A percentile compares a stretch with the other conserved stretches of the same genome.
These are phyloP conservation scores for Phytophthora pistaciae DNA, from an alignment of 352 stramenopile genomes.

Conservation along the genomic window DNA sequence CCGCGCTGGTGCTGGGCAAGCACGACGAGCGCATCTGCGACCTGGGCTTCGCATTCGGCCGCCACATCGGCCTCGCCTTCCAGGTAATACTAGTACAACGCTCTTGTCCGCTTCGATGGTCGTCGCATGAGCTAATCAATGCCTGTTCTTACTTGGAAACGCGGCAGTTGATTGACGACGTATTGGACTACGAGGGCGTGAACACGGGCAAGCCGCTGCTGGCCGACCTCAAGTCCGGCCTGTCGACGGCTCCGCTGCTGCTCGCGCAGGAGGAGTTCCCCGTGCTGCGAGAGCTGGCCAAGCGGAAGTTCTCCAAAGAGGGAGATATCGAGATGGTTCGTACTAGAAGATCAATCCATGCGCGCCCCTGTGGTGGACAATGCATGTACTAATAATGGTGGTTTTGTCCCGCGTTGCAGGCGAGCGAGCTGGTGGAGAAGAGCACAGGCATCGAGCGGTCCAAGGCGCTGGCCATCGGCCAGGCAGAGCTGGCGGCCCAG, in stretches of 20 bases:
- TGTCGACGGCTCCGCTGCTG: slow-evolving; percentile 97
- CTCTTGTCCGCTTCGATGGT: slow-evolving; percentile 23
- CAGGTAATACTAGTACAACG: slow-evolving; percentile 76
- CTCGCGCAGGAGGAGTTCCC: slow-evolving; percentile 96
- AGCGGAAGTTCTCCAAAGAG: slow-evolving; percentile 92
- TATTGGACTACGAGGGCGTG: slow-evolving; percentile 98
- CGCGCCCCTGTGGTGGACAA: background rate
- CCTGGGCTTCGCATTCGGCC: slow-evolving; percentile 96
- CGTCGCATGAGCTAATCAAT: slow-evolving; percentile 12
- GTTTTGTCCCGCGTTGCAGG: slow-evolving; percentile 43
- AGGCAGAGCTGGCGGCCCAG: slow-evolving; percentile 97
- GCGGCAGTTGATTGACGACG: slow-evolving; percentile 96
- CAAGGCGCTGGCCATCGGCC: slow-evolving; percentile 95
- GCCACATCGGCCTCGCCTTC: slow-evolving; percentile 98
- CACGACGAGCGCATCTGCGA: slow-evolving; percentile 87
- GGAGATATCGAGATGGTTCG: slow-evolving; percentile 93
- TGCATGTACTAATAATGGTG: slow-evolving; percentile 20
- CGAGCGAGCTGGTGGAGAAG: slow-evolving; percentile 90
- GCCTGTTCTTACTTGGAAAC: slow-evolving; percentile 7
- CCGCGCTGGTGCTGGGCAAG: slow-evolving; percentile 93
- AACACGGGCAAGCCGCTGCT: slow-evolving; percentile 96
- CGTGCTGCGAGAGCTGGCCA: slow-evolving; percentile 88
- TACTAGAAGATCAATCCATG: slow-evolving; percentile 2
- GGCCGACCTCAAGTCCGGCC: slow-evolving; percentile 95
- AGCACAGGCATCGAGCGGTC: slow-evolving; percentile 94